Base-by-base conservation (phyloP, 2,329 filamentous ascomycete species). In the Microcyclospora pomicola region DNA sequence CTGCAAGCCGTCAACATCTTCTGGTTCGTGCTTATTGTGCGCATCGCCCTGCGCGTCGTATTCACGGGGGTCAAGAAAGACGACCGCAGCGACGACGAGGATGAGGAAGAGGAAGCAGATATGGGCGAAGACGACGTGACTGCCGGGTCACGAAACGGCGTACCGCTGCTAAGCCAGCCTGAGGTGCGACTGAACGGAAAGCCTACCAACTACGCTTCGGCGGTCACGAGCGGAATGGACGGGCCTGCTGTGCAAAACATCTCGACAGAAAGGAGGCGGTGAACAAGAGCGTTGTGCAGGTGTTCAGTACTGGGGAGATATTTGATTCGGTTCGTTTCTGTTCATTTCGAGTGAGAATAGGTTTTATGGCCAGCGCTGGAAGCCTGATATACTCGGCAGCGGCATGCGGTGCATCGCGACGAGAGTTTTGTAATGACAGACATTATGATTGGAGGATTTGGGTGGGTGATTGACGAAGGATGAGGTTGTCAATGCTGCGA, bases 1-100 rank as follows among this genome's bases (percentile, higher is more conserved):
- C 67, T 88, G 24, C 82, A 88, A 60, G 72, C 74, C 1, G 68
- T 88, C 37, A 88, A 88, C 57, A 59, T 87, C 10, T 85, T 87
- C 62, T 88, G 82, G 82, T 71, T 85, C 40, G 83, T 77, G 59
- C 75, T 79, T 59, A 84, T 87, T 51, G 55, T 80, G 42, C 71
- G 81, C 47, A 84, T 87, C 46, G 78, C 79, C 31, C 82, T 77
- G 52, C 70, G 80, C 43, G 80, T 83, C 49, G 64, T 81, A 13
- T 66, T 72, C 32, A 70, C 70, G 52, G 71, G 72, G 36, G 66
- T 68, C 15, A 69, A 69, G 19, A 72, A 76, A 37, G 82, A 87
- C 54, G 82, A 85, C 45, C 70, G 82, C 45, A 84, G 79, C 43
- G 80, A 83, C 15, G 75, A 81, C 51, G 77, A 80, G 34, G 75